Conservation (phyloP, 768 basidiomycete genomes). For the Terana coerulea region DNA sequence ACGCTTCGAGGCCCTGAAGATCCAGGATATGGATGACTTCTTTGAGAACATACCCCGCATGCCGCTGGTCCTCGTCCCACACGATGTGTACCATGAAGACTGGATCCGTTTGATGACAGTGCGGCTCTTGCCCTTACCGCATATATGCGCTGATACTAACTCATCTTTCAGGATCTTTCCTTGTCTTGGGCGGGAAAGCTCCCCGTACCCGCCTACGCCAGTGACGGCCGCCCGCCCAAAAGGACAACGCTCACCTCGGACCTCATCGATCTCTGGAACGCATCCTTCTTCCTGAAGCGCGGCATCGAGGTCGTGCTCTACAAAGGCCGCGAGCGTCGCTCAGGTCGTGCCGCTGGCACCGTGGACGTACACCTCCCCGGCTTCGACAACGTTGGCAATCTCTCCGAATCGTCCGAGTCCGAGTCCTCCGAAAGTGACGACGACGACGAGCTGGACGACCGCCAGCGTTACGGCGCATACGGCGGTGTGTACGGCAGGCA, state of each 20-base stretch:
- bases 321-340: slow-evolving; percentile 73
- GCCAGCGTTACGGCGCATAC: slow-evolving; percentile 28
- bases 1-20: slow-evolving; percentile 65
- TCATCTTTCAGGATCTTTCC: slow-evolving; percentile 53
- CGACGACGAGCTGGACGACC: slow-evolving; percentile 34
- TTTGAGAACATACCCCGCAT: slow-evolving; percentile 64
- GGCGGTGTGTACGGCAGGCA: slow-evolving; percentile 42
- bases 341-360: slow-evolving; percentile 55
- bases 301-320: slow-evolving; percentile 80
- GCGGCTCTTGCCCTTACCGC: slow-evolving; percentile 23
- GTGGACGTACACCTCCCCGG: slow-evolving; percentile 54
- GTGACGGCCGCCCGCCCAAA: slow-evolving; percentile 47
- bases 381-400: slow-evolving; percentile 37
- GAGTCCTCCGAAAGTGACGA: slow-evolving; percentile 32
- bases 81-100: slow-evolving; percentile 75
- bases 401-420: slow-evolving; percentile 36
- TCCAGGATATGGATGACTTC: slow-evolving; percentile 77
- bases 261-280: slow-evolving; percentile 78
- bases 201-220: slow-evolving; percentile 52
- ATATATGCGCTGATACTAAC: background rate
- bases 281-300: slow-evolving; percentile 67
- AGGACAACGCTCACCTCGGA: slow-evolving; percentile 62
- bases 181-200: slow-evolving; percentile 76
- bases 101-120: slow-evolving; percentile 81
- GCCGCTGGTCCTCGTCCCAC: slow-evolving; percentile 66